Percentiles rank a stretch among this genome's conserved stretches.
phyloP scores from a whole-genome alignment of 345 rosid species.

The Barbarea vulgaris region DNA sequence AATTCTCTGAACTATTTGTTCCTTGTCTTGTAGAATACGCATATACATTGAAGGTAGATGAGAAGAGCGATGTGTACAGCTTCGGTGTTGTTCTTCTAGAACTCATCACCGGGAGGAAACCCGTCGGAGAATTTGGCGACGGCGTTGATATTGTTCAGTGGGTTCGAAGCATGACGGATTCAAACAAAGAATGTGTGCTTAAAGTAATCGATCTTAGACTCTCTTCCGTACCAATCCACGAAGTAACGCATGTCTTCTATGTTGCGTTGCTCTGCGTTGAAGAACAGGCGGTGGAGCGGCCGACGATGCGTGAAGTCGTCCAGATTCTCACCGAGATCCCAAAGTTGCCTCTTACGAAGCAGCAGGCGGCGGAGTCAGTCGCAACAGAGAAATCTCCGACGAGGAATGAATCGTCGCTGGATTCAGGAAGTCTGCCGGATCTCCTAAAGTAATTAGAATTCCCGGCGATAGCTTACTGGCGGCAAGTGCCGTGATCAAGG shows the following conservation, averaged over 20 bases:
- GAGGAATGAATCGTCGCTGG: slow-evolving; percentile 14
- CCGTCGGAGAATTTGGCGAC: slow-evolving; percentile 94
- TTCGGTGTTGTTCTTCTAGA: slow-evolving; percentile 88
- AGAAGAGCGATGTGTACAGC: slow-evolving; percentile 96
- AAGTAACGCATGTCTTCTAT: slow-evolving; percentile 87
- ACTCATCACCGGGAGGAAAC: slow-evolving; percentile 74
- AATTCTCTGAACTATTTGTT: background rate
- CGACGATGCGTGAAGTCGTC: slow-evolving; percentile 91
- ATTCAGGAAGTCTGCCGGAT: slow-evolving; percentile 16
- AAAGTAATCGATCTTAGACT: slow-evolving; percentile 84
- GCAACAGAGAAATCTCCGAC: slow-evolving; percentile 18
- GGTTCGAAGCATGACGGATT: slow-evolving; percentile 82
- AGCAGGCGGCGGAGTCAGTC: slow-evolving; percentile 41
- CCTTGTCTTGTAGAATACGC: slow-evolving; percentile 66
- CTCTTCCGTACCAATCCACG: slow-evolving; percentile 69
- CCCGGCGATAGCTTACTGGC: background rate
- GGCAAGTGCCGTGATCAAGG: background rate
- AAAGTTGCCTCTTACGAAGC: slow-evolving; percentile 49
- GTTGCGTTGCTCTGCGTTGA: slow-evolving; percentile 92
- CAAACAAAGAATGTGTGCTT: slow-evolving; percentile 73
- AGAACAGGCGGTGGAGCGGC: slow-evolving; percentile 92
- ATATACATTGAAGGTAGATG: slow-evolving; percentile 88
- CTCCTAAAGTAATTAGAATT: slow-evolving; percentile 9
- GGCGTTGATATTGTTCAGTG: slow-evolving; percentile 97
- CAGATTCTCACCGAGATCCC: slow-evolving; percentile 89